These are phyloP conservation scores for Melampsora larici-populina DNA, from an alignment of 1,284 basidiomycete genomes.

Conservation along the genomic window DNA sequence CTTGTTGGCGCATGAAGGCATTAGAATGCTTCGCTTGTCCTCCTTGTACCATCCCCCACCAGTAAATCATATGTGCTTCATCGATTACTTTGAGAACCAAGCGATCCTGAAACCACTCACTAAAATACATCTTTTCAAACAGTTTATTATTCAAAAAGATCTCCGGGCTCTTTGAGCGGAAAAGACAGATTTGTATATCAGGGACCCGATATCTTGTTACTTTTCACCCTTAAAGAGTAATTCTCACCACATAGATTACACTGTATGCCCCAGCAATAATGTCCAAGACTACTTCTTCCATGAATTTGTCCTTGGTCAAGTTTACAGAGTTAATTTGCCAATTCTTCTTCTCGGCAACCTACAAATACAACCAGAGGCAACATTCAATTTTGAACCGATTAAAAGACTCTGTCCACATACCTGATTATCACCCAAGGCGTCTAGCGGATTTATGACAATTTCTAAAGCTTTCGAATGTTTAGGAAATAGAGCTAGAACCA, in stretches of 20 bases:
- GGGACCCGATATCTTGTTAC: too few relatives aligned
- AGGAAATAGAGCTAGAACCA: too few relatives aligned
- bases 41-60: background rate
- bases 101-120: too few relatives aligned
- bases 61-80: too few relatives aligned
- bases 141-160: too few relatives aligned
- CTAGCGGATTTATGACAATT: too few relatives aligned
- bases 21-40: too few relatives aligned
- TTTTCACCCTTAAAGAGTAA: background rate
- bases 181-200: too few relatives aligned
- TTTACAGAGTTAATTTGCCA: background rate
- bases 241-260: slow-evolving; percentile 12
- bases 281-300: background rate
- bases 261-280: background rate
- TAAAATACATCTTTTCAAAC: too few relatives aligned
- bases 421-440: slow-evolving; percentile 17
- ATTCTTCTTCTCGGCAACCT: slow-evolving; percentile 9
- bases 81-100: too few relatives aligned
- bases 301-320: background rate
- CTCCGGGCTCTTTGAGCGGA: slow-evolving; percentile 6
- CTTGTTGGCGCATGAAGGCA: too few relatives aligned
- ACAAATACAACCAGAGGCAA: background rate
- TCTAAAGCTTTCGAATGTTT: too few relatives aligned
- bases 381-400: background rate
- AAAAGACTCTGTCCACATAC: background rate